Conservation (phyloP, 768 basidiomycete genomes). For the Mycena chlorophos region DNA sequence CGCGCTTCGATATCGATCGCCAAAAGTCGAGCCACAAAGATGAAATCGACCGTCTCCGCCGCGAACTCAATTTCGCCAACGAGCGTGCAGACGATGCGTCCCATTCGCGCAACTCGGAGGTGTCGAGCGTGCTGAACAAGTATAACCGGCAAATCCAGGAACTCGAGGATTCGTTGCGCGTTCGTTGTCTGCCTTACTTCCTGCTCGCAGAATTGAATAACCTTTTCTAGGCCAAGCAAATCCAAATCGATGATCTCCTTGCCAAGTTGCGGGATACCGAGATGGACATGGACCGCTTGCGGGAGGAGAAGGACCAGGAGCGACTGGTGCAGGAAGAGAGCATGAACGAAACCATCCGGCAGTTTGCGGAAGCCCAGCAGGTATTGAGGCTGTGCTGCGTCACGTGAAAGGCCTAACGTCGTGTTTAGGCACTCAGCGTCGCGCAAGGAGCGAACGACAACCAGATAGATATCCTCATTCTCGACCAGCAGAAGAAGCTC, state of each 20-base stretch:
- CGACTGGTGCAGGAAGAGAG: conserved; percentile 93
- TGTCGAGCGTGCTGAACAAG: conserved; percentile 82
- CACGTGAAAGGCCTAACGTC: conserved; percentile 17
- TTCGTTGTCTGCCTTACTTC: conserved; percentile 37
- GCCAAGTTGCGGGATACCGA: conserved; percentile 73
- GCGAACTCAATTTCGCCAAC: conserved; percentile 92
- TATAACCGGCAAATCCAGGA: conserved; percentile 96
- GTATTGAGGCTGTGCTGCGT: conserved; percentile 38
- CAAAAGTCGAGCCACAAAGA: conserved; percentile 94
- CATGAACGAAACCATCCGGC: conserved; percentile 88
- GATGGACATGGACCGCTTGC: conserved; percentile 74
- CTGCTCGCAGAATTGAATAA: conserved; percentile 5
- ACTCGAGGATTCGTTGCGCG: conserved; percentile 92
- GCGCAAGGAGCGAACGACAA: conserved; percentile 89
- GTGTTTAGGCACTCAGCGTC: conserved; percentile 72
- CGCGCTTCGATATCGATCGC: conserved; percentile 92
- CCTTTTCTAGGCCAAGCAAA: conserved; percentile 77
- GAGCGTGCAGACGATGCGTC: conserved; percentile 96
- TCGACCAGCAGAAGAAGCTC: conserved; percentile 96
- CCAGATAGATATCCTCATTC: conserved; percentile 95
- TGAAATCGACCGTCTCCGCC: conserved; percentile 86
- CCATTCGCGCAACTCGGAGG: conserved; percentile 90
- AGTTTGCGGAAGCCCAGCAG: conserved; percentile 84
- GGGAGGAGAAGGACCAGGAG: conserved; percentile 97
- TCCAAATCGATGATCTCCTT: conserved; percentile 92